phyloP scores from a whole-genome alignment of 2,329 filamentous ascomycete genomes.

The Colletotrichum karsti region DNA sequence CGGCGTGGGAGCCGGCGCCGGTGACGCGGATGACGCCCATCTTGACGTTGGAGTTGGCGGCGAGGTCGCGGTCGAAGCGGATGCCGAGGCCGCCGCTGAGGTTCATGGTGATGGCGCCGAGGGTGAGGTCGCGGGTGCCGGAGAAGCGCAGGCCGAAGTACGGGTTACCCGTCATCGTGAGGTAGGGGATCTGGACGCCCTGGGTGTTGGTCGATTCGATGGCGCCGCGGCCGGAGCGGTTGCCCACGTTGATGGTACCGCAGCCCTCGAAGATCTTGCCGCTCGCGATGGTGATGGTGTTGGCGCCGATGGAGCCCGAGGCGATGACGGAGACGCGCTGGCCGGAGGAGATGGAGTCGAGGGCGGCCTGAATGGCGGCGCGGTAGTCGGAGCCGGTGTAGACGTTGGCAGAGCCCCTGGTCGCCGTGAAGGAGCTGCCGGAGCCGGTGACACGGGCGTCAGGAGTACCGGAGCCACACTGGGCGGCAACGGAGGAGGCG shows the following conservation, averaged over 20 bases:
- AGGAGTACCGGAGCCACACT: constrained; percentile 57
- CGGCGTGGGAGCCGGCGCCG: constrained; percentile 62
- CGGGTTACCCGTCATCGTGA: constrained; percentile 64
- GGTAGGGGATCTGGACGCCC: constrained; percentile 62
- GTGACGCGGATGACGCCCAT: constrained; percentile 62
- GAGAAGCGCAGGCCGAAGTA: constrained; percentile 67
- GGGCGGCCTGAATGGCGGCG: constrained; percentile 61
- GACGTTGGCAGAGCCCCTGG: constrained; percentile 50
- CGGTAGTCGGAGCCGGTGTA: constrained; percentile 64
- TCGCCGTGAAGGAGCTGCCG: constrained; percentile 52
- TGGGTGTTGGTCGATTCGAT: constrained; percentile 59
- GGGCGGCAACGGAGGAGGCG: constrained; percentile 45
- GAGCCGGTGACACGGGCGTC: constrained; percentile 57
- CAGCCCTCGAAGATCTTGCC: constrained; percentile 68
- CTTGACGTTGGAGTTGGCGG: constrained; percentile 60
- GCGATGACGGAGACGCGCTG: constrained; percentile 63
- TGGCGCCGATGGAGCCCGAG: constrained; percentile 63
- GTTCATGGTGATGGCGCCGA: constrained; percentile 64
- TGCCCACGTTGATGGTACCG: constrained; percentile 60
- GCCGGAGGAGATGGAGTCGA: constrained; percentile 59
- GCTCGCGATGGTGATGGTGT: constrained; percentile 57
- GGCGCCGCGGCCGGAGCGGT: constrained; percentile 54
- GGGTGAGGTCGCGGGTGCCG: constrained; percentile 54
- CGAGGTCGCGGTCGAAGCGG: constrained; percentile 63
- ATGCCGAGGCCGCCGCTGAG: constrained; percentile 63